Evolutionary conservation across 2,329 filamentous ascomycete genomes (phyloP).

Genomic region (Phaeophleospora eucalypticola): DNA sequence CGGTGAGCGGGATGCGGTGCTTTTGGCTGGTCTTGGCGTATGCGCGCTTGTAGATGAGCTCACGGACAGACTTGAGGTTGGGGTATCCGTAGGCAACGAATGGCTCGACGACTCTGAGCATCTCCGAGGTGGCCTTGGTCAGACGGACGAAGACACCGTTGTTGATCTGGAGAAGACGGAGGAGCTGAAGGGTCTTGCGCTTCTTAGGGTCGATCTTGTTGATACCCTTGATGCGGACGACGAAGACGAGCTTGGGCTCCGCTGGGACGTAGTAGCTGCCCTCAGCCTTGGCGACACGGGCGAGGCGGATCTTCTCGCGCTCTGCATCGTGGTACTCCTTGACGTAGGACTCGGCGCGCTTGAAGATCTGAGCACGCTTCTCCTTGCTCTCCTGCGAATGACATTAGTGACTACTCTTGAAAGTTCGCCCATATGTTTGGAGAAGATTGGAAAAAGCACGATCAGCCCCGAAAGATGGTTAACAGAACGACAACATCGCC

Average conservation of each 20-base stretch:
- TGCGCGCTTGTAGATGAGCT: constrained; percentile 99
- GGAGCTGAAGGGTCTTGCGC: constrained; percentile 98
- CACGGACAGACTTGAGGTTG: constrained; percentile 98
- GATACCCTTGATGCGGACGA: constrained; percentile 99
- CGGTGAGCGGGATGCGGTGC: constrained; percentile 92
- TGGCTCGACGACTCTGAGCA: constrained; percentile 97
- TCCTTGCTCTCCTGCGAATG: constrained; percentile 82
- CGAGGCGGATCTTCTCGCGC: constrained; percentile 95
- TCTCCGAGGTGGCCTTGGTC: constrained; percentile 96
- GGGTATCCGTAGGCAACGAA: constrained; percentile 99
- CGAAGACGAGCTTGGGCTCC: constrained; percentile 94
- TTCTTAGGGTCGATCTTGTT: constrained; percentile 99
- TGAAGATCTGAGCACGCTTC: constrained; percentile 98
- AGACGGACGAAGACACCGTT: constrained; percentile 97
- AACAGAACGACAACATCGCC: constrained; percentile 96
- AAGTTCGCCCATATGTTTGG: constrained; percentile 6
- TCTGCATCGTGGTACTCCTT: constrained; percentile 98
- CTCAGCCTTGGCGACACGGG: constrained; percentile 82
- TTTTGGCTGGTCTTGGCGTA: constrained; percentile 95
- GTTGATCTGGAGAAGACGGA: constrained; percentile 99
- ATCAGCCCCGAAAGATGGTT: constrained; percentile 99
- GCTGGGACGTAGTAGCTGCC: constrained; percentile 92
- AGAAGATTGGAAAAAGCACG: constrained; percentile 39
- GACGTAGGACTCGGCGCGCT: constrained; percentile 99
- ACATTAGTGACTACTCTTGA: constrained; percentile 33